Base-by-base conservation (phyloP, 495 filamentous ascomycete species). In the Podospora anserina region DNA sequence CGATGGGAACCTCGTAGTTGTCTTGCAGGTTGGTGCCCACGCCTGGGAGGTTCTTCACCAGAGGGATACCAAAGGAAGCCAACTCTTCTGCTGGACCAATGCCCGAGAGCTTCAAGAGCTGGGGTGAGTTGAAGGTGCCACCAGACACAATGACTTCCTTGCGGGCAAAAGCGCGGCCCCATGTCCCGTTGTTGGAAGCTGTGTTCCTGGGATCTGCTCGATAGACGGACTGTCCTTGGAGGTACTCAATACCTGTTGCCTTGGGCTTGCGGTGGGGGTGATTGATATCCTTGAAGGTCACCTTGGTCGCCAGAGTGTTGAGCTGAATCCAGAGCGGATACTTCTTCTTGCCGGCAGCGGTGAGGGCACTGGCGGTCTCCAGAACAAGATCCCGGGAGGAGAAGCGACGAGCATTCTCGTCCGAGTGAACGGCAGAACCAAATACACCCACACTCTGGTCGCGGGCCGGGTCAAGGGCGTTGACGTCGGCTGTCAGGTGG, bases 1-100 rank as follows among this genome's bases (percentile, higher is more conserved):
- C 63, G 20, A 79, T 74, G 49, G 72, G 69, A 34, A 72, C 72
- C 57, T 82, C 80, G 65, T 81, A 79, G 72, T 88, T 86, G 66
- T 89, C 87, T 70, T 81, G 80, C 5, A 88, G 78, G 57, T 85
- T 86, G 63, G 80, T 80, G 4, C 86, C 86, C 2, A 88, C 86
- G 13, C 84, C 86, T 9, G 85, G 86, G 0, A 83, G 71, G 27
- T 87, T 76, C 2, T 81, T 72, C 20, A 80, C 69, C 28, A 83
- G 78, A n/a, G 78, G 71, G 57, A 89, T 87, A 11, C 74, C 74
- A 65, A 82, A 78, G 56, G 82, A 78, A 1, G 74, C 66, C 15
- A 88, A 76, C 60, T 87, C 84, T 0, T 79, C 77, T 7, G 76
- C 78, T 0, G 84, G 79, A 0, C 87, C 86, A 62, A 89, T 82